Conservation (phyloP, 2,329 filamentous ascomycete species). For the Elsinoe ampelina region DNA sequence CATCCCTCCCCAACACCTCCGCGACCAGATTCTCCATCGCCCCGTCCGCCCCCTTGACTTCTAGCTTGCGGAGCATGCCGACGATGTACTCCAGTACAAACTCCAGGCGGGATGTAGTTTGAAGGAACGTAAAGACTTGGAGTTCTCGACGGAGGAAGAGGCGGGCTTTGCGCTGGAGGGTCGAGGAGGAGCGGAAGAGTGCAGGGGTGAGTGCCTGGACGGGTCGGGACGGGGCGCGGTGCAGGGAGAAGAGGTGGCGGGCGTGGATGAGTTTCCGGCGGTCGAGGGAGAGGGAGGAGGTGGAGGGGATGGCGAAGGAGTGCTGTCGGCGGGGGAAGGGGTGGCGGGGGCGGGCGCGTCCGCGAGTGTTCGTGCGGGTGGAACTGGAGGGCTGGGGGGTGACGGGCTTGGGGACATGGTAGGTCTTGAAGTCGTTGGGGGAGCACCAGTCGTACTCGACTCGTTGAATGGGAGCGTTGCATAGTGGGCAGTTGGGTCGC, state of each 20-base stretch:
- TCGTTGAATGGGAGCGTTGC: constrained; percentile 45
- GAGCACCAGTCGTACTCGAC: constrained; percentile 58
- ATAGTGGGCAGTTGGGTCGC: constrained; percentile 67
- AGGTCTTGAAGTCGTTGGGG: constrained; percentile 48
- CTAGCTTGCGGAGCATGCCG: constrained; percentile 71
- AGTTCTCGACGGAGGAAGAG: constrained; percentile 78
- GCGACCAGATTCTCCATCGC: constrained; percentile 69
- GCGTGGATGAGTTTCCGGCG: constrained; percentile 65
- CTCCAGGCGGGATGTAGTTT: constrained; percentile 53
- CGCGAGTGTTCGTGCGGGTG: not conserved
- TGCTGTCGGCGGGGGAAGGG: not conserved
- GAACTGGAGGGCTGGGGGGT: constrained; percentile 9
- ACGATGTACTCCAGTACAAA: constrained; percentile 81
- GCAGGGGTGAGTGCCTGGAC: constrained; percentile 64
- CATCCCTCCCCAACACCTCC: constrained; percentile 67
- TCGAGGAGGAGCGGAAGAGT: constrained; percentile 53
- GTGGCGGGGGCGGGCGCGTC: not conserved
- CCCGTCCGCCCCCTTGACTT: constrained; percentile 68
- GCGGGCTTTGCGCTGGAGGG: constrained; percentile 65
- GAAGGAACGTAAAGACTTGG: constrained; percentile 68
- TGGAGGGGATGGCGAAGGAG: not conserved
- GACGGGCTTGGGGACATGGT: constrained; percentile 36
- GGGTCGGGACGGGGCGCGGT: constrained; percentile 67
- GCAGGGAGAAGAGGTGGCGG: constrained; percentile 62
- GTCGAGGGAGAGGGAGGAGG: constrained; percentile 36